A percentile compares a stretch with the other conserved stretches of the same genome.
phyloP scores from a whole-genome alignment of 2,329 filamentous ascomycete species.

The Daldinia sp. region DNA sequence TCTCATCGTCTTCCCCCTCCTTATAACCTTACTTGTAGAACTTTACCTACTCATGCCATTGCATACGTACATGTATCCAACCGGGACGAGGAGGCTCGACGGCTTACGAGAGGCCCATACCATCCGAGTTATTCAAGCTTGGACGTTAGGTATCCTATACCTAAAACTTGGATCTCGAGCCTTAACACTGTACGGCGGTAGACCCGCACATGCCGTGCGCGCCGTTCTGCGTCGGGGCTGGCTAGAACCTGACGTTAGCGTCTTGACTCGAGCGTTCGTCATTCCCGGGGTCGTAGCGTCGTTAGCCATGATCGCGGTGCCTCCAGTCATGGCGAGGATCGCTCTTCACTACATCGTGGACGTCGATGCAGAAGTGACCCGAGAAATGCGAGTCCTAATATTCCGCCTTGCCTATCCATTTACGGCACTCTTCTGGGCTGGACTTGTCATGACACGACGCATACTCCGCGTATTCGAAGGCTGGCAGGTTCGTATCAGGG shows the following conservation, averaged over 20 bases:
- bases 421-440: constrained; percentile 59
- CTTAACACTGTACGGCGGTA: constrained; percentile 71
- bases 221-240: constrained; percentile 79
- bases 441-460: constrained; percentile 57
- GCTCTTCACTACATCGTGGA: constrained; percentile 50
- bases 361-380: constrained; percentile 36
- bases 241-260: constrained; percentile 76
- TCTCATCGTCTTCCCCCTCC: constrained; percentile 79
- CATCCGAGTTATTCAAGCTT: constrained; percentile 89
- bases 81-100: constrained; percentile 41
- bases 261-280: constrained; percentile 89
- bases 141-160: constrained; percentile 92
- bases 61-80: constrained; percentile 74
- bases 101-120: constrained; percentile 62
- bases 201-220: constrained; percentile 76
- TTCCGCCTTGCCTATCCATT: constrained; percentile 76
- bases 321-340: constrained; percentile 65
- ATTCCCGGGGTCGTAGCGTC: constrained; percentile 75
- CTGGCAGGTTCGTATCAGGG: constrained; percentile 84
- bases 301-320: constrained; percentile 67
- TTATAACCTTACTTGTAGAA: constrained; percentile 83
- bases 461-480: constrained; percentile 69
- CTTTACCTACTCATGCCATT: constrained; percentile 88
- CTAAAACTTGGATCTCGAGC: constrained; percentile 79
- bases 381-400: constrained; percentile 48